A percentile compares a stretch with the other conserved stretches of the same genome.
Evolutionary conservation across 2,329 filamentous ascomycete species (phyloP).

Genomic region (Sordariomycetes sp.): DNA sequence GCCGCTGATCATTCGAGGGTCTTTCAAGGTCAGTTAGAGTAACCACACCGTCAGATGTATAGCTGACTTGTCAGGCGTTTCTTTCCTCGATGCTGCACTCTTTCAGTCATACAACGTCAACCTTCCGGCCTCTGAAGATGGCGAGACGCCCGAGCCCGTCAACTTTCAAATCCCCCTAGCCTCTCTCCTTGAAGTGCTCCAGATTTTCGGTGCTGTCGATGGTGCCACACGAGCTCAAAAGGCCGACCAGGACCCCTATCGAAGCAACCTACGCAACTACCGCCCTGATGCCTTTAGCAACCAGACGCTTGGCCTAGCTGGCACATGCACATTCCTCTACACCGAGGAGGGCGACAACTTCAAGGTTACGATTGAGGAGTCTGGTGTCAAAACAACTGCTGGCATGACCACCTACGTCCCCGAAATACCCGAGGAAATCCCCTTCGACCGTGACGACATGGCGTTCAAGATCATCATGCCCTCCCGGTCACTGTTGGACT

Average conservation of each 20-base stretch:
- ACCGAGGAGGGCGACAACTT: slow-evolving; percentile 65
- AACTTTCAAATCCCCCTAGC: slow-evolving; percentile 81
- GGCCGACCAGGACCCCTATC: slow-evolving; percentile 50
- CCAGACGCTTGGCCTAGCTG: slow-evolving; percentile 72
- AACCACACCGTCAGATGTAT: slow-evolving; percentile 1
- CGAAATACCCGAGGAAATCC: slow-evolving; percentile 69
- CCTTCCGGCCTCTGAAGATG: slow-evolving; percentile 25
- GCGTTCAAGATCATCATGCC: slow-evolving; percentile 94
- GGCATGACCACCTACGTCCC: slow-evolving; percentile 82
- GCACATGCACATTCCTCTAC: slow-evolving; percentile 80
- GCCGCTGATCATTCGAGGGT: slow-evolving; percentile 80
- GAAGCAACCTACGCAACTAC: slow-evolving; percentile 52
- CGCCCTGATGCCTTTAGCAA: slow-evolving; percentile 71
- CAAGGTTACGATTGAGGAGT: slow-evolving; percentile 77
- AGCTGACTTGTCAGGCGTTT: slow-evolving; percentile 27
- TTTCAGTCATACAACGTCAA: slow-evolving; percentile 80
- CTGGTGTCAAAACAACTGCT: slow-evolving; percentile 80
- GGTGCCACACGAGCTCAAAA: slow-evolving; percentile 48
- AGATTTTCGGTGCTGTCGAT: slow-evolving; percentile 87
- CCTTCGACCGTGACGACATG: slow-evolving; percentile 72
- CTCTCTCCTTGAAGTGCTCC: slow-evolving; percentile 83
- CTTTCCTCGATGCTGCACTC: slow-evolving; percentile 79
- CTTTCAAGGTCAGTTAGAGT: slow-evolving; percentile 64
- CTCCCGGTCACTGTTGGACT: slow-evolving; percentile 61
- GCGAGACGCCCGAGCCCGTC: slow-evolving; percentile 38